phyloP scores from a whole-genome alignment of 805 yeast species.

The Pichia sporocuriosa region DNA sequence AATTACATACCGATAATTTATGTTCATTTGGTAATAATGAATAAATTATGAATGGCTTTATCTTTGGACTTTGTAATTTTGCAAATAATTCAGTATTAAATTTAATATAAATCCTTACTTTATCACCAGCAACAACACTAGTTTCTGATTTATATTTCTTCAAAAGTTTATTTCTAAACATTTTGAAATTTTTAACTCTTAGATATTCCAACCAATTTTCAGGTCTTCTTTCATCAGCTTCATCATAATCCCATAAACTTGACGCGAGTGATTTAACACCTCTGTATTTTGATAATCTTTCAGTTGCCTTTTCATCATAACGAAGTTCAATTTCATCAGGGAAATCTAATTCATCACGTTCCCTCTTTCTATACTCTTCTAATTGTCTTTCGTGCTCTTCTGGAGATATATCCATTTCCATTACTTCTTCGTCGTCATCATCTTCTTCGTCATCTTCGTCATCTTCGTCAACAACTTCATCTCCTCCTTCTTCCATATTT shows the following conservation, averaged over 20 bases:
- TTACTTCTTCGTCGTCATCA: slow-evolving; percentile 39
- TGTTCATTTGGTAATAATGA: slow-evolving; percentile 82
- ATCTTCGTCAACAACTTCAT: slow-evolving; percentile 29
- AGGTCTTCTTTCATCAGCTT: slow-evolving; percentile 66
- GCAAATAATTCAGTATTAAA: slow-evolving; percentile 45
- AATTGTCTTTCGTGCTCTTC: slow-evolving; percentile 84
- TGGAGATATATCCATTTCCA: slow-evolving; percentile 62
- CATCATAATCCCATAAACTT: slow-evolving; percentile 85
- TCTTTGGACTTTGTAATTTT: slow-evolving; percentile 36
- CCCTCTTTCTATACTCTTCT: slow-evolving; percentile 57
- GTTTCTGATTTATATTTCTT: slow-evolving; percentile 51
- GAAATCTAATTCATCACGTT: slow-evolving; percentile 80
- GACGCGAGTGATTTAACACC: slow-evolving; percentile 79
- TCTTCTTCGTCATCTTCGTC: slow-evolving; percentile 3
- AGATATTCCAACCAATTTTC: slow-evolving; percentile 68
- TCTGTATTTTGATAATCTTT: slow-evolving; percentile 70
- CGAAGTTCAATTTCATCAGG: slow-evolving; percentile 91
- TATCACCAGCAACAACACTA: slow-evolving; percentile 55
- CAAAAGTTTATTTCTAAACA: slow-evolving; percentile 59
- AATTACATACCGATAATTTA: slow-evolving; percentile 74
- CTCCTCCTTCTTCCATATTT: slow-evolving; percentile 17
- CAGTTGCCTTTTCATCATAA: slow-evolving; percentile 70
- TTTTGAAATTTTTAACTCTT: slow-evolving; percentile 68
- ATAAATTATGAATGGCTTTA: slow-evolving; percentile 55
- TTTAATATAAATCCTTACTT: slow-evolving; percentile 50